These are phyloP conservation scores for Microglena sp. DNA, from an alignment of 139 green algal species.

Conservation along the genomic window DNA sequence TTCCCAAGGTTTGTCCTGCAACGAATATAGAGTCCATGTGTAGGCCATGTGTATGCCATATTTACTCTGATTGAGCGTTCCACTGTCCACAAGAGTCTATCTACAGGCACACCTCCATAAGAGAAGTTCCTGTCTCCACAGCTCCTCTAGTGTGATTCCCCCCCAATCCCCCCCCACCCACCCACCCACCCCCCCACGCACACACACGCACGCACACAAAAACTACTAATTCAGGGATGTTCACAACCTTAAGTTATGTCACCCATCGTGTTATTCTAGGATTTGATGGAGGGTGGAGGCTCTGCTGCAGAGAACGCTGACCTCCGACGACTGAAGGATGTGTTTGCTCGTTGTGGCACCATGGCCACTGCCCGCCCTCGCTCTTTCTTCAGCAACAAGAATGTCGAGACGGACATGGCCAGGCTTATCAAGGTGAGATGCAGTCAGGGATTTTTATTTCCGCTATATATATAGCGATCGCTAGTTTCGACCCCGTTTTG, in stretches of 20 bases:
- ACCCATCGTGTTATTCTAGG: no score
- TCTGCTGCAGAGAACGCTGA: neutral
- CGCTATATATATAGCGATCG: no score
- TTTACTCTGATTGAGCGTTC: no score
- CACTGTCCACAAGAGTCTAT: neutral
- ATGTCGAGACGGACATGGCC: slow-evolving; percentile 64
- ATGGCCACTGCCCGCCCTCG: slow-evolving; percentile 45
- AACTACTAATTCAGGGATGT: neutral
- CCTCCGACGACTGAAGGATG: slow-evolving; percentile 28
- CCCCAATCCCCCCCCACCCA: neutral
- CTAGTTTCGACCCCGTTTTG: no score
- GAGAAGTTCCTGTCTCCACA: neutral
- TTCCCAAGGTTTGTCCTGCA: slow-evolving; percentile 42
- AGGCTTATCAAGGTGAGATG: slow-evolving; percentile 44
- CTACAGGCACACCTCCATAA: neutral
- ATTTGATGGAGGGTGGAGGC: neutral
- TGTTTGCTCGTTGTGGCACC: slow-evolving; percentile 59
- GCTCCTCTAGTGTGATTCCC: neutral
- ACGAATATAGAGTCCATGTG: no score
- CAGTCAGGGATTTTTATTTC: no score
- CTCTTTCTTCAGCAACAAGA: slow-evolving; percentile 50
- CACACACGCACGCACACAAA: neutral
- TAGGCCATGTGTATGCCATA: no score
- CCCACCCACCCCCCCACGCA: neutral
- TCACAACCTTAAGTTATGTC: no score